A percentile compares a stretch with the other conserved stretches of the same genome.
phyloP scores from a whole-genome alignment of 2,329 filamentous ascomycete species.

The Fusarium sp. region DNA sequence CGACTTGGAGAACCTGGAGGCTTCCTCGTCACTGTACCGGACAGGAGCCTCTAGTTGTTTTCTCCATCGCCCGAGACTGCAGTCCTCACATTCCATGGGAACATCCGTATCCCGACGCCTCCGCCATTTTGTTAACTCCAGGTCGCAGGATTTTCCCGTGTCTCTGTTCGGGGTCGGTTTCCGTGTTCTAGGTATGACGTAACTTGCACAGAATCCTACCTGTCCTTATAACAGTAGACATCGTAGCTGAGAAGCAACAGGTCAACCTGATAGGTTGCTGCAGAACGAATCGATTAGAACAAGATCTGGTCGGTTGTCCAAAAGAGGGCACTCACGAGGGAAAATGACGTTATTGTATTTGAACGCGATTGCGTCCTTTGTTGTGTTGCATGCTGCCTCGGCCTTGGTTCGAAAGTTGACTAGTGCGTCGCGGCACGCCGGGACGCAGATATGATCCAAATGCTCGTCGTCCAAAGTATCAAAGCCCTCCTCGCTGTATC shows the following conservation, averaged over 20 bases:
- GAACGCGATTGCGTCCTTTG: background rate
- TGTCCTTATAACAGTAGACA: background rate
- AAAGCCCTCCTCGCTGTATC: background rate
- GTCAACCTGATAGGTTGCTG: background rate
- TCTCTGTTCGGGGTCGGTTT: background rate
- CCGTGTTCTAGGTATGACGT: background rate
- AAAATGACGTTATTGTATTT: background rate
- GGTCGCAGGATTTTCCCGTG: too few species aligned
- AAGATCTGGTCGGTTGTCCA: background rate
- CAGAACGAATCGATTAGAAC: background rate
- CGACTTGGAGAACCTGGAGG: too few species aligned
- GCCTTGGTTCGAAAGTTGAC: background rate
- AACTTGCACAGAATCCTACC: background rate
- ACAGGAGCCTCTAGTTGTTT: too few species aligned
- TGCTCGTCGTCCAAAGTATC: background rate
- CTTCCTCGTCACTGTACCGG: too few species aligned
- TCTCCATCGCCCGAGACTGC: too few species aligned
- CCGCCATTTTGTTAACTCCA: too few species aligned
- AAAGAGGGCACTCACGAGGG: background rate
- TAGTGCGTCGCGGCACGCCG: background rate
- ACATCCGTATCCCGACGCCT: too few species aligned
- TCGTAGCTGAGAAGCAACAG: background rate
- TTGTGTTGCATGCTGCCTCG: background rate
- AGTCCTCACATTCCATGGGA: too few species aligned
- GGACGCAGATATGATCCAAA: background rate